Evolutionary conservation across 495 filamentous ascomycete genomes (phyloP), one percentile per base, ranked within the genome.

Genomic region (Trypethelium eluteriae): DNA sequence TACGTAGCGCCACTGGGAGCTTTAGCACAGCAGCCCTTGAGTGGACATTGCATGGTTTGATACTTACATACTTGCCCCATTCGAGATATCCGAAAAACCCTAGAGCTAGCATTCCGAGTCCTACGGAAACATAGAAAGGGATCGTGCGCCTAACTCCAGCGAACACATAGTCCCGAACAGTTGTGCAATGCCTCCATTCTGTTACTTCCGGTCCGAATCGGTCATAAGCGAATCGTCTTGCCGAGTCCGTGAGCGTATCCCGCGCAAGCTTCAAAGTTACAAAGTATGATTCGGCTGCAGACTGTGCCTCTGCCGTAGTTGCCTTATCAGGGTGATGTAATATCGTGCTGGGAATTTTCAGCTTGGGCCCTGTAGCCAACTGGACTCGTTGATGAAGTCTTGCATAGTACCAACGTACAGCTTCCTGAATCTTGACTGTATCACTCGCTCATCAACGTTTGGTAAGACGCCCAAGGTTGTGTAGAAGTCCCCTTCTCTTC

Each of bases 251-350:
- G 14, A 98, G 84, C 11, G 89, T 90, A 70, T 98, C 94, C 66
- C 93, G 86, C 10, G 92, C 92, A 14, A 84, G 80, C 75, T 90
- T 91, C 69, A 98, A 81, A 73, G 87, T 84, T 25, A 96, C 84
- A 73, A 94, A 98, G 78, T 88, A 87, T 16, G 77, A 78, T 66
- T 88, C 87, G 3, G 79, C 77, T 12, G 66, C 69, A 16, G 72
- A 49, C 39, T 74, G 73, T 10, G 71, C 73, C 35, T 79, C 80
- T n/a, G 74, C 66, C 14, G 72, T 74, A 50, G 67, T 67, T 32
- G 88, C 73, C 76, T 98, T 98, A 78, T 98, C 94, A 1, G 94
- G 94, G 75, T 98, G 94, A 77, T 90, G 85, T 34, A 87, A 82
- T 14, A 92, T 86, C 12, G 93, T 91, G 46, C 76, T 78, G 56